Base-by-base conservation (phyloP, 2,329 filamentous ascomycete genomes). In the Biscogniauxia mediterranea region DNA sequence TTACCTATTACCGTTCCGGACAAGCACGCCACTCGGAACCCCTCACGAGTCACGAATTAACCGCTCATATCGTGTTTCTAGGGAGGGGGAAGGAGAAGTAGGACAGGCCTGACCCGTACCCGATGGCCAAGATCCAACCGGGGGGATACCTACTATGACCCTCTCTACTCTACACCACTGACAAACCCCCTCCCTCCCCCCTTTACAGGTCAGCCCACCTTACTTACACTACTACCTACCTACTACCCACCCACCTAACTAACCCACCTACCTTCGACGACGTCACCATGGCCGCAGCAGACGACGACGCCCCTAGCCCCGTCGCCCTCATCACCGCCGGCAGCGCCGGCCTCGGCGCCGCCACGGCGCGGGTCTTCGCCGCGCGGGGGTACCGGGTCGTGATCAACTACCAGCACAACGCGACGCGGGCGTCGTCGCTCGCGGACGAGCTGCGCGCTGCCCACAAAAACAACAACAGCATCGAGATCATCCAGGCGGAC, bases 371-470 rank as follows among this genome's bases (percentile, higher is more conserved):
- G 59, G 85, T 87, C 32, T 91, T 93, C 68, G 90, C 90, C 8
- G 77, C 81, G 21, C 81, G 88, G 68, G 89, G 89, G 54, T 85
- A 84, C 71, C 88, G 90, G 60, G 79, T 94, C 9, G 85, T 86
- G 8, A 83, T 95, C 72, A 94, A 93, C 77, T 94, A 92, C 75
- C 80, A 83, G 74, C 85, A 81, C 64, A 87, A 85, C 72, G 74
- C 79, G 42, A 80, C 82, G 19, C 81, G 85, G 1, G 91, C 90
- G 5, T 77, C 85, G 52, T 76, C 79, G 7, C 78, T 92, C 2
- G 79, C 86, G 3, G 70, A 78, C 9, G 83, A 85, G 61, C 77
- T 93, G 5, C 71, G 83, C 51, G 28, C 28, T 2, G 3, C 28
- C 28, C 11, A 23, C 23, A n/a, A n/a, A n/a, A n/a, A n/a, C n/a